phyloP scores from a whole-genome alignment of 495 filamentous ascomycete genomes.

The Penicillium bovifimosum region DNA sequence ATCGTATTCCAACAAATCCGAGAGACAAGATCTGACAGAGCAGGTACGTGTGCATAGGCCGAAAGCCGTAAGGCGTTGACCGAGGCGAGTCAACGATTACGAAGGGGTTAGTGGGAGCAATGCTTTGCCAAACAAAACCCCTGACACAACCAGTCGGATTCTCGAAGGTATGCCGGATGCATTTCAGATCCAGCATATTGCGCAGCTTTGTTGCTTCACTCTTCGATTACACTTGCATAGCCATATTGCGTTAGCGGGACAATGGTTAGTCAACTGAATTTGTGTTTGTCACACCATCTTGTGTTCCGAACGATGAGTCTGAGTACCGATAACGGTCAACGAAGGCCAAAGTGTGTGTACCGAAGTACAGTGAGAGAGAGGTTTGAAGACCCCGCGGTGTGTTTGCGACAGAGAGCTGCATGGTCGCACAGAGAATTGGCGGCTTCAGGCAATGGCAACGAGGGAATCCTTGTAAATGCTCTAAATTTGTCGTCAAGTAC shows the following conservation, averaged over 20 bases:
- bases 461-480: not conserved
- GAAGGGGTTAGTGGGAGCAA: not conserved
- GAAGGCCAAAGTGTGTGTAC: not conserved
- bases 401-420: not conserved
- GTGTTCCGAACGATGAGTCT: not conserved
- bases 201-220: conserved; percentile 1
- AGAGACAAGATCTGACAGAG: conserved; percentile 13
- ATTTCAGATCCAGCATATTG: not conserved
- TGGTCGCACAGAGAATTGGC: conserved; percentile 1
- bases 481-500: too few species aligned
- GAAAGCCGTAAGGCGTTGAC: conserved; percentile 34
- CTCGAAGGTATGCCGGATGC: not conserved
- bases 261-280: conserved; percentile 19
- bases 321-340: not conserved
- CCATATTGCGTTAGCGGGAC: conserved; percentile 17
- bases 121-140: not conserved
- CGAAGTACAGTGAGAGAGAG: not conserved
- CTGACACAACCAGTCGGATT: not conserved
- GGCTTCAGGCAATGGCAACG: not conserved
- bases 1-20: not conserved
- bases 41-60: conserved; percentile 55
- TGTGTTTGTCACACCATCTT: conserved; percentile 5
- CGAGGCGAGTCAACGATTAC: not conserved
- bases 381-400: not conserved
- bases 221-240: conserved; percentile 11